Base-by-base conservation (phyloP, 352 stramenopile genomes). In the Phytophthora hybrid region DNA sequence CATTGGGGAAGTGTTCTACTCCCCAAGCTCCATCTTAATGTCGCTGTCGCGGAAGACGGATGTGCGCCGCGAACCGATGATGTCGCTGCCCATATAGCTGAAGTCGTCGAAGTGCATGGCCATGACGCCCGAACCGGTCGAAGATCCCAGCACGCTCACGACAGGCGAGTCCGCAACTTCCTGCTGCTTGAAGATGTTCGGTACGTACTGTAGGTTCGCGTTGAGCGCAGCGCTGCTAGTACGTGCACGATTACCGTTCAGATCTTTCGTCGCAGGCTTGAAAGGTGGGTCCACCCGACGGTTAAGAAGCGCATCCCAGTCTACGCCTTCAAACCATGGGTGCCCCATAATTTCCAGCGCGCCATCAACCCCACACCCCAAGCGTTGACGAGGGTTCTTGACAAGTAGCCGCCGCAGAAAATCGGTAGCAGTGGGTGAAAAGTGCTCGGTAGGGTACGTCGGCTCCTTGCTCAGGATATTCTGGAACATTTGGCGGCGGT, bases 61-160 rank as follows among this genome's bases (percentile, higher is more conserved):
- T 21, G 87, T 94, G 46, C 84, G 86, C n/a, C 89, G 83, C 29
- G 87, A 94, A 32, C 89, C 89, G 72, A 93, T 92, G 59, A 96
- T 89, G 57, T 94, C 89, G 69, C 89, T 96, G 61, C 88, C 89
- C 88, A 94, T 94, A 74, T 95, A 96, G 55, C 85, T 94, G 66
- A 95, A 96, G 70, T 95, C 87, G 34, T 96, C 89, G 51, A 96
- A 96, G 71, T 95, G 88, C 88, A 94, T 94, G 39, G 88, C 85
- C 71, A 89, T 78, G 29, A 87, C 78, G n/a, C 71, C 81, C 18
- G 83, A 91, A 31, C 85, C 84, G 1, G 68, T 79, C 6, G 75
- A 82, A 7, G 75, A 77, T 16, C 71, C 74, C 19, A 91, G 71
- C 14, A 81, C 77, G 56, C 83, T 78, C 32, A 92, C 77, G 23